Conservation (phyloP, 805 yeast species). For the Alloascoidea hylecoeti region DNA sequence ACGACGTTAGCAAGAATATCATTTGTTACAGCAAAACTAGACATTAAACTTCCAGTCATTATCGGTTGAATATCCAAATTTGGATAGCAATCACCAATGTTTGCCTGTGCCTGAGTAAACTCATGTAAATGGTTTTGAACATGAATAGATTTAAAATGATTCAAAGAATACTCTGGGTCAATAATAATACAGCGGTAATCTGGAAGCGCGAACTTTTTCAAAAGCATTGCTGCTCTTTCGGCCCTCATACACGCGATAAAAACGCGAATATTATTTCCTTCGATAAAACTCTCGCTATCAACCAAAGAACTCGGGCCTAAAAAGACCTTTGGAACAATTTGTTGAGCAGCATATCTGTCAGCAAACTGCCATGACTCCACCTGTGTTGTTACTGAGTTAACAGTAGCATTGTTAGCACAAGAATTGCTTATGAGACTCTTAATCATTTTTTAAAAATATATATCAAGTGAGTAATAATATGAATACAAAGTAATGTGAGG, state of each 20-base stretch:
- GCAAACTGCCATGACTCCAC: constrained; percentile 1
- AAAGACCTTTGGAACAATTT: background rate
- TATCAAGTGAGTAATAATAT: no score
- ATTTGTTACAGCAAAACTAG: background rate
- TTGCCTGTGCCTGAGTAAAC: background rate
- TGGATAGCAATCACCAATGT: background rate
- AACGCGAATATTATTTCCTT: constrained; percentile 1
- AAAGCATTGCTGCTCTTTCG: background rate
- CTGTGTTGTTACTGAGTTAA: no score
- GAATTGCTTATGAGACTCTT: no score
- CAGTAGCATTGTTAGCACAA: no score
- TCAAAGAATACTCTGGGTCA: background rate
- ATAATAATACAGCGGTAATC: constrained; percentile 1
- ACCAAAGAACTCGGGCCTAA: background rate
- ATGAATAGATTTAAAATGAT: background rate
- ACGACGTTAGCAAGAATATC: background rate
- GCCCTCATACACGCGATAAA: constrained; percentile 1
- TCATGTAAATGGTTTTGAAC: background rate
- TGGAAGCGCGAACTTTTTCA: background rate
- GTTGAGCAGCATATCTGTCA: constrained; percentile 1
- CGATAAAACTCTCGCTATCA: background rate
- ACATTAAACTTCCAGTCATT: background rate
- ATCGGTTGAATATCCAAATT: background rate
- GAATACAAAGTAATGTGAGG: no score
- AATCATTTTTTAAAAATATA: no score